A percentile compares a stretch with the other conserved stretches of the same genome.
Evolutionary conservation across 306 rosid genomes (phyloP).

Genomic region (Astragalus glycyphyllos): DNA sequence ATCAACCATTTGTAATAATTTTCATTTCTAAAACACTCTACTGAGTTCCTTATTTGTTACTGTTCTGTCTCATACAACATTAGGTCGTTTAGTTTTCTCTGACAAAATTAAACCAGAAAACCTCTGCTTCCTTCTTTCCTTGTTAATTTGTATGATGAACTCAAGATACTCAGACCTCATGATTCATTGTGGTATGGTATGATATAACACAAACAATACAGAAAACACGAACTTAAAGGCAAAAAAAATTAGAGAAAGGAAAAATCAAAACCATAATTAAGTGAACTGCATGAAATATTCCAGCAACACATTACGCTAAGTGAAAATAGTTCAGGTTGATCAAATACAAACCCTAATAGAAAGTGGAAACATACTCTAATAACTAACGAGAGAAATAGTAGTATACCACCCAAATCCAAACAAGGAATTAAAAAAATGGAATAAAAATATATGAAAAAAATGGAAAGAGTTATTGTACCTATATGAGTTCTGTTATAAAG

Average conservation of each 20-base stretch:
- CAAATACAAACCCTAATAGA: not conserved
- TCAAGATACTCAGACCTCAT: no score
- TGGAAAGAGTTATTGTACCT: conserved; percentile 34
- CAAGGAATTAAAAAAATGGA: no score
- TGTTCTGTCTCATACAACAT: no score
- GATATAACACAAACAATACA: not conserved
- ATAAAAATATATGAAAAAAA: not conserved
- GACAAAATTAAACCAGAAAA: no score
- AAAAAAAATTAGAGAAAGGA: no score
- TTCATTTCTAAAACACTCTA: no score
- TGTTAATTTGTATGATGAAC: no score
- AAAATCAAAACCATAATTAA: not conserved
- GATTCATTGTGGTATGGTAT: no score
- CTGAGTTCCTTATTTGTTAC: no score
- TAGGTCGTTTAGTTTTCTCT: no score
- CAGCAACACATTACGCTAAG: not conserved
- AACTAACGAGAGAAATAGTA: not conserved
- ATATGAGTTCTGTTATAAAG: conserved; percentile 27
- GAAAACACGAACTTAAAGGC: not conserved
- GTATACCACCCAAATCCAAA: not conserved
- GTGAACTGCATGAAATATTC: not conserved
- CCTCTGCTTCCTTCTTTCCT: no score
- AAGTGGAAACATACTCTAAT: not conserved
- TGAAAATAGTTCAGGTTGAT: not conserved
- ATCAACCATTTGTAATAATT: no score